phyloP scores from a whole-genome alignment of 805 yeast genomes.

The Suhomyces tanzawaensis region DNA sequence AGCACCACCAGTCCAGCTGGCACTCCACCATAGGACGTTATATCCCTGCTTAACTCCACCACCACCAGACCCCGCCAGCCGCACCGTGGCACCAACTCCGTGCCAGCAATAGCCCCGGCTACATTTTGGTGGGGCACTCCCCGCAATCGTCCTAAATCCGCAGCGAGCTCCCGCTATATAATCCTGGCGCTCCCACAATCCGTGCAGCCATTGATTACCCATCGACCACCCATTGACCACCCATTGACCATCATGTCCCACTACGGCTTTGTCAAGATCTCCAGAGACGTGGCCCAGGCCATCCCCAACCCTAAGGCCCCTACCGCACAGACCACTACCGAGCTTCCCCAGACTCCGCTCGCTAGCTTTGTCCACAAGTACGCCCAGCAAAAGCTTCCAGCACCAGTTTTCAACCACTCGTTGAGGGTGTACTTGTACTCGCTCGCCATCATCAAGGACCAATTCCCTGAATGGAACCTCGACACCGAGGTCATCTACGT shows the following conservation, averaged over 20 bases:
- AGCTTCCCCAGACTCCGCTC: slow-evolving; percentile 19
- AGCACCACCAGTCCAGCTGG: too few species aligned
- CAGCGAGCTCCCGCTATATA: too few species aligned
- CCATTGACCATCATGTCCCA: slow-evolving; percentile 16
- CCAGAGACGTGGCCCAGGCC: slow-evolving; percentile 25
- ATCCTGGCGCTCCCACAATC: too few species aligned
- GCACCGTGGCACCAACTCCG: too few species aligned
- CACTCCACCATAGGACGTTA: too few species aligned
- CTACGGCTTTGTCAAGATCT: slow-evolving; percentile 30
- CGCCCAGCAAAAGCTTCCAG: slow-evolving; percentile 21
- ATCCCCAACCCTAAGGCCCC: slow-evolving; percentile 23
- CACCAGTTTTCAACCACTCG: slow-evolving; percentile 26
- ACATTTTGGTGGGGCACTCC: too few species aligned
- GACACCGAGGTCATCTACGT: slow-evolving; percentile 26
- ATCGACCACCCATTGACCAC: not conserved
- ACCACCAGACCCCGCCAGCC: too few species aligned
- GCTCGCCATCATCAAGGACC: slow-evolving; percentile 29
- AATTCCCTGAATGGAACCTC: slow-evolving; percentile 31
- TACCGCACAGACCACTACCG: slow-evolving; percentile 17
- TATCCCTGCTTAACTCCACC: too few species aligned
- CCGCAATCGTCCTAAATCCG: too few species aligned
- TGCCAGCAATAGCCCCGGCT: too few species aligned
- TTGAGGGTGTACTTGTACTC: slow-evolving; percentile 30
- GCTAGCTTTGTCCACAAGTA: slow-evolving; percentile 19
- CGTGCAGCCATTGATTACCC: not conserved